phyloP scores from a whole-genome alignment of 257 asterid genomes.

The Penstemon barbatus region DNA sequence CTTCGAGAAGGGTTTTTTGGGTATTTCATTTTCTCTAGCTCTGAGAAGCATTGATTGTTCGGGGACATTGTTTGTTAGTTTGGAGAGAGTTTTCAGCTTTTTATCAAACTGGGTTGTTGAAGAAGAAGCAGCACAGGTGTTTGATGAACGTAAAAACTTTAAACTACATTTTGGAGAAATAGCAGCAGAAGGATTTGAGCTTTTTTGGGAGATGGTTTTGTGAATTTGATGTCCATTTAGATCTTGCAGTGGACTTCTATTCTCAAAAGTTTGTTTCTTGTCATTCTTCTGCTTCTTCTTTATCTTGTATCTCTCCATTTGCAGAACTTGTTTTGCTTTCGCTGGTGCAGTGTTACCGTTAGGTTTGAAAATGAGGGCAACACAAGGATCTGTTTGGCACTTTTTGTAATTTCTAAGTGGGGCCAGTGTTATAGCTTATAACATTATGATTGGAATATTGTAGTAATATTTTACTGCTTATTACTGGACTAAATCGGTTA shows the following conservation, averaged over 20 bases:
- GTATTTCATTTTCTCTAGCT: conserved; percentile 41
- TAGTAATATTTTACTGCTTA: too few species aligned
- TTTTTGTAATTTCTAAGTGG: too few species aligned
- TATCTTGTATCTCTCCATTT: conserved; percentile 31
- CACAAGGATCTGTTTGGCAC: too few species aligned
- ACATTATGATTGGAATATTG: too few species aligned
- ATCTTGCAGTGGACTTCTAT: conserved; percentile 45
- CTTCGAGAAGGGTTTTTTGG: conserved; percentile 37
- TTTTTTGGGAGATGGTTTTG: neutral
- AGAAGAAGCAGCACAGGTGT: conserved; percentile 28
- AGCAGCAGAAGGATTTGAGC: conserved; percentile 28
- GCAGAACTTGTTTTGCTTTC: neutral
- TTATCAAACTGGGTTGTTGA: conserved; percentile 29
- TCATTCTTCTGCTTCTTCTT: conserved; percentile 15
- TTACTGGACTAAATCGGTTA: too few species aligned
- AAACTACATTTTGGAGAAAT: conserved; percentile 37
- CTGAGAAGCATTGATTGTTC: conserved; percentile 28
- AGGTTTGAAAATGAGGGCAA: too few species aligned
- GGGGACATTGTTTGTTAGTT: conserved; percentile 19
- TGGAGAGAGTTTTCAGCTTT: conserved; percentile 28
- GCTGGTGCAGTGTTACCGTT: too few species aligned
- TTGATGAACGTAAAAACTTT: conserved; percentile 30
- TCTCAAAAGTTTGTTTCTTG: conserved; percentile 24
- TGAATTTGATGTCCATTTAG: conserved; percentile 37
- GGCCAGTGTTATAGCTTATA: too few species aligned